These are phyloP conservation scores for Zygoascus meyerae DNA, from an alignment of 1,139 yeast genomes.

Conservation along the genomic window DNA sequence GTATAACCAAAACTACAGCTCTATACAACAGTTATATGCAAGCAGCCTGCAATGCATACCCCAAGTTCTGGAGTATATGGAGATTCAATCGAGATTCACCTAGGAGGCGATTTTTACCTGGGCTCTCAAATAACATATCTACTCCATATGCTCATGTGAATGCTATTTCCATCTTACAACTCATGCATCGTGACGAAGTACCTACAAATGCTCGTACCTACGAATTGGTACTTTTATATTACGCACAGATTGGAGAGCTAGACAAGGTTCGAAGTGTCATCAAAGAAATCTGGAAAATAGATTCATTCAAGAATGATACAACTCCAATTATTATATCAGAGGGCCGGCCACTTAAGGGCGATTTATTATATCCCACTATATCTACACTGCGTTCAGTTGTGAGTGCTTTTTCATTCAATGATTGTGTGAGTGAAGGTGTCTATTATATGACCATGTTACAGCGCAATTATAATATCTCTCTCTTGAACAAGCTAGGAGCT, in stretches of 20 bases:
- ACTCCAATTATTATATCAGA: neutral
- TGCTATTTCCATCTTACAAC: conserved; percentile 25
- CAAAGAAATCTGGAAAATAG: conserved; percentile 30
- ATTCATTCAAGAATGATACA: conserved; percentile 9
- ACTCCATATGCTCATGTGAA: conserved; percentile 15
- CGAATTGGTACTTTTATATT: conserved; percentile 29
- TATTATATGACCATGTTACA: conserved; percentile 22
- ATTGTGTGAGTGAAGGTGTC: conserved; percentile 27
- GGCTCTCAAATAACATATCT: neutral
- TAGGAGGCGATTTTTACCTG: conserved; percentile 4
- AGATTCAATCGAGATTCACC: conserved; percentile 9
- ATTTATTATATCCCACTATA: conserved; percentile 22
- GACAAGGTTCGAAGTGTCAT: conserved; percentile 22
- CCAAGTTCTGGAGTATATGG: conserved; percentile 26
- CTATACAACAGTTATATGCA: conserved; percentile 34
- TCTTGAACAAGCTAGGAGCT: conserved; percentile 19
- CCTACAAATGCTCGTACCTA: conserved; percentile 29
- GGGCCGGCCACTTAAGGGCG: conserved; percentile 5
- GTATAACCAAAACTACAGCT: conserved; percentile 21
- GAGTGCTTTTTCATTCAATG: conserved; percentile 30
- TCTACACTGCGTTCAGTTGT: conserved; percentile 29
- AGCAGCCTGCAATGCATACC: conserved; percentile 31
- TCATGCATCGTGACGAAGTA: conserved; percentile 28
- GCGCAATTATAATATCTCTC: conserved; percentile 22
- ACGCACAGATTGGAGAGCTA: conserved; percentile 27